Evolutionary conservation across 495 filamentous ascomycete species (phyloP).

Genomic region (Sphaerosporella brunnea): DNA sequence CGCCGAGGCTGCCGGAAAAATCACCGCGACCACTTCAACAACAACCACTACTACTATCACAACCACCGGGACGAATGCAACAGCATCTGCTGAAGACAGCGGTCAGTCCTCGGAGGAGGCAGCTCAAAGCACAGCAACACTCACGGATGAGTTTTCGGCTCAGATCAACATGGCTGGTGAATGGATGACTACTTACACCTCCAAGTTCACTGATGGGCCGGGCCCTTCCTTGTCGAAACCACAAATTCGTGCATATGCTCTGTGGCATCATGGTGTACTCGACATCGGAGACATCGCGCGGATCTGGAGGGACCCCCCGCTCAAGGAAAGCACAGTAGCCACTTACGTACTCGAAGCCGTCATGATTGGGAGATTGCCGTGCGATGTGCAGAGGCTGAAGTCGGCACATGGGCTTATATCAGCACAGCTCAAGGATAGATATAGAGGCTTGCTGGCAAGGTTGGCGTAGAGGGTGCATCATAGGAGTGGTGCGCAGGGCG

Average conservation of each 20-base stretch:
- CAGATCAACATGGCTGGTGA: neutral
- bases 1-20: neutral
- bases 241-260: slow-evolving; percentile 40
- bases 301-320: slow-evolving; percentile 38
- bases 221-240: slow-evolving; percentile 4
- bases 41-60: neutral
- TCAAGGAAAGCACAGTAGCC: slow-evolving; percentile 25
- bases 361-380: slow-evolving; percentile 8
- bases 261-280: slow-evolving; percentile 40
- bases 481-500: no score
- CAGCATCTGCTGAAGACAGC: neutral
- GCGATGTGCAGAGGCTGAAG: slow-evolving; percentile 3
- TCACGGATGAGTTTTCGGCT: neutral
- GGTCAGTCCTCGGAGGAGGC: neutral
- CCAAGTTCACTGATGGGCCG: neutral
- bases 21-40: neutral
- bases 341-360: slow-evolving; percentile 11
- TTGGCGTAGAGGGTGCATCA: no score
- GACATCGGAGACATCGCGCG: slow-evolving; percentile 31
- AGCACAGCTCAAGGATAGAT: neutral
- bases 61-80: neutral
- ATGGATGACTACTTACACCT: neutral
- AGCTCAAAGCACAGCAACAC: neutral
- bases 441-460: no score
- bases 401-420: slow-evolving; percentile 1